Base-by-base conservation (phyloP, 192 early-diverging fungal species). In the Coemansia sp. region DNA sequence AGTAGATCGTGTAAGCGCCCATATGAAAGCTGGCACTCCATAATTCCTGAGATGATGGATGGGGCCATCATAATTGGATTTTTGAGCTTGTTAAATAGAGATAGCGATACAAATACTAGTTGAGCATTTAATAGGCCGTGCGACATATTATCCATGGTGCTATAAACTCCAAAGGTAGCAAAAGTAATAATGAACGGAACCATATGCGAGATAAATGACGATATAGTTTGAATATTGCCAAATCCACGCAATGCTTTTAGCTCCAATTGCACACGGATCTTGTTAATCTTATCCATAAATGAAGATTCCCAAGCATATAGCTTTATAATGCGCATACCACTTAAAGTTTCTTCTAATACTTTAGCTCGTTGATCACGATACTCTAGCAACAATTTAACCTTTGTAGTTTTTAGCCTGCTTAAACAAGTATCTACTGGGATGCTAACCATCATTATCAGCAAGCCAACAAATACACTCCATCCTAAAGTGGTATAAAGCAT, bases 21-120 rank as follows among this genome's bases (percentile, higher is more conserved):
- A 47, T 91, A 81, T 3, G 91, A 87, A 23, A 94, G 90, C 16
- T 79, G 82, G 9, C 91, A 84, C 48, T 94, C 89, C 12, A 94
- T 79, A 1, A 83, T 63, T 2, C 81, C 68, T 0, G 85, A 80
- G 30, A 98, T 83, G 18, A 93, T 85, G 19, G 58, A 81, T 1
- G 94, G 92, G 55, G 93, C 88, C 8, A 86, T 81, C 12, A 81
- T 60, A 30, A 98, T 76, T 35, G 96, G 92, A 61, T 90, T 90
- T 55, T 87, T 88, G 6, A 98, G 70, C 57, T 92, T 74, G 61
- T 93, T 90, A 77, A 98, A 94, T n/a, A 97, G 78, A 0, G 92
- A 80, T 49, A 98, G 77, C 10, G 90, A 85, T 3, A 93, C 91
- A 72, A 96, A 96, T 1, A 91, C 91, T 30, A 90, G 57, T 46